Base-by-base conservation (phyloP, 257 asterid species). In the Solanum ahanhuiri region DNA sequence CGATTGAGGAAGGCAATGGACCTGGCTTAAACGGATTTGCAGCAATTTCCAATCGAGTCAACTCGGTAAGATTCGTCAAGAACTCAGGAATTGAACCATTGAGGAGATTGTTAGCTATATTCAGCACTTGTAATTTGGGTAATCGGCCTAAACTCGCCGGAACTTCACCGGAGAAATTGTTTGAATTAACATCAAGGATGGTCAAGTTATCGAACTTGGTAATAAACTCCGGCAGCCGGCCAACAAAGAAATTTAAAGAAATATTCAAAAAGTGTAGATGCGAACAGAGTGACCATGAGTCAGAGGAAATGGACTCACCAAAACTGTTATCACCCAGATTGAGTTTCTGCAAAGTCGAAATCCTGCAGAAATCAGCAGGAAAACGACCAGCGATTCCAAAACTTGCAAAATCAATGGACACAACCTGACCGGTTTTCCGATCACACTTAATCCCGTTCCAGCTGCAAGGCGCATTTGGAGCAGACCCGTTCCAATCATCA, bases 381-480 rank as follows among this genome's bases (percentile, higher is more conserved):
- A 93, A 93, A 10, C 39, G 57, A 8, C 99, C 98, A 5, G 89
- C 73, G 67, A 94, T 31, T 51, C 86, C 85, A 17, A 86, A 60
- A 35, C 92, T 89, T 31, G 90, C 18, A 54, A 96, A 87, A 17
- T 92, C 86, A 9, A 96, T 85, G n/a, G 98, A 88, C 15, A 91
- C 90, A 34, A 96, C 98, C 35, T 81, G 87, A 79, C 81, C 54
- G 2, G 89, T 88, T 30, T 20, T 41, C 9, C 14, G 4, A 85
- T 91, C 91, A 71, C 99, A 96, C 15, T 86, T 83, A 87, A 96
- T 90, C 85, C 95, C 98, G 1, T 92, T 89, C 99, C 99, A 96
- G 58, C 85, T 90, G 91, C 98, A 96, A 9, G 96, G 95, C 7
- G 96, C 90, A 33, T 86, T 85, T 25, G 84, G 90, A 60, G 93